A percentile compares a stretch with the other conserved stretches of the same genome.
Conservation (phyloP, 2,329 filamentous ascomycete genomes). For the Talaromyces sp. region DNA sequence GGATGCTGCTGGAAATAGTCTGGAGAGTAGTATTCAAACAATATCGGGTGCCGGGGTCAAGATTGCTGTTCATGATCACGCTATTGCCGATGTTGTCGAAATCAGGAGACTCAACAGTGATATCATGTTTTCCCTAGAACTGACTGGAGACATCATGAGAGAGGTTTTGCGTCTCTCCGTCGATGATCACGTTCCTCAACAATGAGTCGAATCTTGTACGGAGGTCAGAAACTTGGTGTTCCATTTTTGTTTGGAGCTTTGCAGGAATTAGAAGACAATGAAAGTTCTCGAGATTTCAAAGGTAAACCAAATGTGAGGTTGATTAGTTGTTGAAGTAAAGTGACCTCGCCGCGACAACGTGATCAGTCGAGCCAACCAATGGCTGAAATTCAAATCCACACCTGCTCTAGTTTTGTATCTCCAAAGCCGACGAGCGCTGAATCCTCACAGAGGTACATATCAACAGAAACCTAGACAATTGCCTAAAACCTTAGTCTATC, state of each 20-base stretch:
- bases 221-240: not conserved
- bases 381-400: no score
- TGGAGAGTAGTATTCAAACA: not conserved
- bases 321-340: not conserved
- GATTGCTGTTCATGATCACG: not conserved
- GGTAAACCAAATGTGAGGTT: no score
- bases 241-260: not conserved
- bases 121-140: not conserved
- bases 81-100: not conserved
- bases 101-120: not conserved
- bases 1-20: not conserved
- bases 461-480: no score
- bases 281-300: no score
- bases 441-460: no score
- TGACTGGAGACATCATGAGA: not conserved
- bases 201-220: conserved; percentile 4
- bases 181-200: not conserved
- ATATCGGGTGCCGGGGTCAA: not conserved
- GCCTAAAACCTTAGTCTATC: no score
- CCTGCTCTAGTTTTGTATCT: not conserved
- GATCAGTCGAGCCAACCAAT: not conserved
- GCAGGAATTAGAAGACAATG: no score
- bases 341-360: not conserved
- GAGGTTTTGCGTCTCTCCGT: not conserved
- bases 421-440: no score